Base-by-base conservation (phyloP, 306 rosid genomes). In the Vigna unguiculata region DNA sequence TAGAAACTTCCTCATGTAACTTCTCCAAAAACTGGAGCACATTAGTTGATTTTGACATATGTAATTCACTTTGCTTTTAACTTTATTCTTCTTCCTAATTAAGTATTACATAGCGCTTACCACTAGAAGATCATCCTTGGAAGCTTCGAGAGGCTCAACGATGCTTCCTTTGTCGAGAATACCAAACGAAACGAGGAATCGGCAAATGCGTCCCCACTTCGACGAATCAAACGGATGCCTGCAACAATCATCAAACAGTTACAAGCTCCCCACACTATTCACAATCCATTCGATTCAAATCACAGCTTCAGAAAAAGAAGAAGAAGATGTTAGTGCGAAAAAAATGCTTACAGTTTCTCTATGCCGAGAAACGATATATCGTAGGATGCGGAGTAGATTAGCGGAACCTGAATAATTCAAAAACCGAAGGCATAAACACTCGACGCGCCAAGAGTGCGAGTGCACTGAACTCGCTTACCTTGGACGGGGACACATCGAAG, bases 141-240 rank as follows among this genome's bases (percentile, higher is more conserved):
- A 87, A 86, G 98, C 97, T 89, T 91, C 97, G 15, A 87, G 75
- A 84, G 98, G 98, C 86, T 90, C 90, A 19, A 90, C 87, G 24
- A 94, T 78, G 69, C 86, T 47, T 9, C 75, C 70, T 53, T 74
- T 81, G 34, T 82, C 85, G 46, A 94, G 24, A 81, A 86, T 77
- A 68, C 90, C 88, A 61, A 83, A 85, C 19, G 85, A 83, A 66
- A 80, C 59, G 5, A 94, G 89, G 66, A 89, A 94, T 43, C 81
- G 80, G 74, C 92, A 91, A 38, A 92, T 62, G 2, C 92, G 91
- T 67, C 96, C 96, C 98, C 98, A 94, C 75, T 94, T 91, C 21
- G 81, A 77, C 24, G 97, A 91, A 87, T 94, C 98, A 87, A 94
- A 94, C 3, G 97, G 98, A 79, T 94, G 98, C 93, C 98, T 94